A percentile compares a stretch with the other conserved stretches of the same genome.
Conservation (phyloP, 306 rosid species). For the Acacia melanoxylon region DNA sequence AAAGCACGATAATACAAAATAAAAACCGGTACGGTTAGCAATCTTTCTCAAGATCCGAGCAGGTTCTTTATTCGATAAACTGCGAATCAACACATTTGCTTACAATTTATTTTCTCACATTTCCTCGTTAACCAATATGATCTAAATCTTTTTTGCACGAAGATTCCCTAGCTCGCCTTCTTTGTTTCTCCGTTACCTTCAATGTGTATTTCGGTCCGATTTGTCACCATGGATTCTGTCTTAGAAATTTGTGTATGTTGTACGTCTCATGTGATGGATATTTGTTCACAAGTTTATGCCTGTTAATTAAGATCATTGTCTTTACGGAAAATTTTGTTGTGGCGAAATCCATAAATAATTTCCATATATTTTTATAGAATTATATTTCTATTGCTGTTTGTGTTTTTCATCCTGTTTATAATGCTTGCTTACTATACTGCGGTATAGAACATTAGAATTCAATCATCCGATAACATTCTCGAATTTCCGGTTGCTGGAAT, state of each 20-base stretch:
- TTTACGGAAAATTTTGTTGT: neutral
- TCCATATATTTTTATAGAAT: neutral
- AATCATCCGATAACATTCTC: neutral
- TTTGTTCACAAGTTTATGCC: constrained; percentile 5
- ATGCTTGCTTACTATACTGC: too few relatives aligned
- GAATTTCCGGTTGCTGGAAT: neutral
- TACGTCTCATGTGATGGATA: neutral
- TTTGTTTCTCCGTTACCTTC: neutral
- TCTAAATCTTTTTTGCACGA: neutral
- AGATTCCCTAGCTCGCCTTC: neutral
- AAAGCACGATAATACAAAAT: neutral
- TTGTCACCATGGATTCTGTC: neutral
- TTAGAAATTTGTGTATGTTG: neutral
- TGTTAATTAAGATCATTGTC: neutral
- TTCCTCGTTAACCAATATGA: constrained; percentile 12
- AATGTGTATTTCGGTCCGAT: neutral
- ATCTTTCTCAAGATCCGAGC: neutral
- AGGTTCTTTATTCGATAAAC: neutral
- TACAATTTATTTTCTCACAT: neutral
- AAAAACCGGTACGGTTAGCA: neutral
- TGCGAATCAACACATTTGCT: neutral
- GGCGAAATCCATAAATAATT: too few relatives aligned
- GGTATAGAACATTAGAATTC: neutral
- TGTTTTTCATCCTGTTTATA: neutral
- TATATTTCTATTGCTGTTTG: neutral